Evolutionary conservation across 371 early-diverging fungal genomes (phyloP).

Genomic region (Saksenaea vasiformis): DNA sequence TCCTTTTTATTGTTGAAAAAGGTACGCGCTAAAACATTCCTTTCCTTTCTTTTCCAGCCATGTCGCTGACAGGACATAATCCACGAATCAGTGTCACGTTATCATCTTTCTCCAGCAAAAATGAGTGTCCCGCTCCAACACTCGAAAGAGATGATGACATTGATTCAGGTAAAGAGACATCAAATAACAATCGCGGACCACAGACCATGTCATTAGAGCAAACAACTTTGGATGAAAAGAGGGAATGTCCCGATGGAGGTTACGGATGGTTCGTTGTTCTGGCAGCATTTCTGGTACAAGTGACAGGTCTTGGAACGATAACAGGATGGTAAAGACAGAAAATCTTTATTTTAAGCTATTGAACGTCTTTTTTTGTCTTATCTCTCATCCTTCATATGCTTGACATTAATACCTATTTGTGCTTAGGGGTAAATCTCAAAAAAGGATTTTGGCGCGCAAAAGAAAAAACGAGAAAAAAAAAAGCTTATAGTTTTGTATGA

Average conservation of each 20-base stretch:
- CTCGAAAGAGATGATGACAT: neutral
- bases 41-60: neutral
- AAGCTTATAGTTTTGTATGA: neutral
- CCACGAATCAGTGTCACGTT: conserved; percentile 4
- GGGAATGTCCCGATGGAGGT: conserved; percentile 32
- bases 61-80: conserved; percentile 5
- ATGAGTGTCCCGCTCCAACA: neutral
- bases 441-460: neutral
- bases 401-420: neutral
- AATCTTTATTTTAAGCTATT: neutral
- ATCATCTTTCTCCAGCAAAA: neutral
- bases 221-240: neutral
- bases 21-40: neutral
- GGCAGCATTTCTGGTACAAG: conserved; percentile 55
- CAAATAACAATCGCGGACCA: neutral
- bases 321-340: conserved; percentile 31
- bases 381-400: neutral
- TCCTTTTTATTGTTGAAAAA: neutral
- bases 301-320: conserved; percentile 52
- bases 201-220: neutral
- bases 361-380: neutral
- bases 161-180: neutral
- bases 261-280: conserved; percentile 64
- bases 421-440: neutral
- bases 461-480: too few species aligned